These are phyloP conservation scores for Colletotrichum incanum DNA, from an alignment of 2,329 filamentous ascomycete genomes.

Conservation along the genomic window DNA sequence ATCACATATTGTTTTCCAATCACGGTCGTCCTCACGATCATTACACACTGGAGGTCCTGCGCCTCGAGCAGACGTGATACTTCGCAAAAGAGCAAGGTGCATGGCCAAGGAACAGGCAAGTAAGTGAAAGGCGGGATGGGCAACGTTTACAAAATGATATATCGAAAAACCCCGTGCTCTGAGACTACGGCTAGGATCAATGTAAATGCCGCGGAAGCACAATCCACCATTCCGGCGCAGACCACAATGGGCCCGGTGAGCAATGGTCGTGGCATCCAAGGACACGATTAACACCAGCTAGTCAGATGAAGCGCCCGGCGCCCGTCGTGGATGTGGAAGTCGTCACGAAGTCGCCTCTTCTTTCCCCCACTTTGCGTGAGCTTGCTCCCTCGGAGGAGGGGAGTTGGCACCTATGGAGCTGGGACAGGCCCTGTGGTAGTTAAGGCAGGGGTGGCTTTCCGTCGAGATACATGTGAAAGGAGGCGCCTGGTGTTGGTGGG, in stretches of 20 bases:
- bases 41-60: slow-evolving; percentile 10
- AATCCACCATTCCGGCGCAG: slow-evolving; percentile 14
- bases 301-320: slow-evolving; percentile 41
- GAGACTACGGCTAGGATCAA: neutral
- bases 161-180: slow-evolving; percentile 20
- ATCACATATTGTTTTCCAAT: slow-evolving; percentile 26
- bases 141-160: slow-evolving; percentile 26
- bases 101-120: slow-evolving; percentile 15
- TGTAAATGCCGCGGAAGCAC: slow-evolving; percentile 43
- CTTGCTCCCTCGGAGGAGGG: slow-evolving; percentile 2
- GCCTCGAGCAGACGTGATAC: slow-evolving; percentile 18
- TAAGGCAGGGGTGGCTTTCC: slow-evolving; percentile 12
- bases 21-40: slow-evolving; percentile 14
- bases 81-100: slow-evolving; percentile 25
- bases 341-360: slow-evolving; percentile 23
- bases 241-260: neutral
- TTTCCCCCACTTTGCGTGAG: slow-evolving; percentile 16
- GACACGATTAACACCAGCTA: slow-evolving; percentile 3
- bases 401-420: slow-evolving; percentile 27
- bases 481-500: slow-evolving; percentile 25
- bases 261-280: slow-evolving; percentile 20
- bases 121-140: slow-evolving; percentile 11
- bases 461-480: slow-evolving; percentile 38
- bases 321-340: slow-evolving; percentile 28
- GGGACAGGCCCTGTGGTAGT: slow-evolving; percentile 28